Evolutionary conservation across 164 flowering plant genomes (phyloP), one percentile per base, ranked within the genome.

Genomic region (Vitis vinifera): DNA sequence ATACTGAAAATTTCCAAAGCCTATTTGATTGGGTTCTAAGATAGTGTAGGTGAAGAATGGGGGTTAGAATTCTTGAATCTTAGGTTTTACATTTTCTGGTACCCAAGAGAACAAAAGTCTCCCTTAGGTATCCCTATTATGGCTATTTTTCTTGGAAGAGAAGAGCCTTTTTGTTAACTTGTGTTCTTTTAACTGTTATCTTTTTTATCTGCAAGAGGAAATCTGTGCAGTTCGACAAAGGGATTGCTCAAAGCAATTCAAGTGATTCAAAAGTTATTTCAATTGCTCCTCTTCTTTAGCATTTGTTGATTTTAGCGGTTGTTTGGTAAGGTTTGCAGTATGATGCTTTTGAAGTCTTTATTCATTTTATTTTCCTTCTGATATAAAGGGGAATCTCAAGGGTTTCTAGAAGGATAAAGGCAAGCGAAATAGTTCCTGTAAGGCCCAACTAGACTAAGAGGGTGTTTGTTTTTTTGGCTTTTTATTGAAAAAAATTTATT

Each of bases 391-490:
- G 10, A 70, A 16, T 71, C 29, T 64, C 55, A 73, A 78, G 63
- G 72, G 67, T 69, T 62, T 65, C 70, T 81, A 71, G 73, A 78
- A 75, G 47, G 59, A 53, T 51, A 86, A 73, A 69, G 71, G 69
- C 75, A 81, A 78, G 57, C n/a, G 1, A 53, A 72, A 52, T 15
- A 72, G 27, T 62, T 69, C 84, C 50, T 82, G 90, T 86, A 77
- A 75, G 85, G 15, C 12, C 71, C 16, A 62, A 47, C 3, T 13
- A 8, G 3, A 50, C 59, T 23, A 19, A 19, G 19, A 19, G 19
- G 19, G 19, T 19, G 1, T 19, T 19, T 19, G 19, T 0, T 19
- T 19, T 19, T 19, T 19, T 19, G 19, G 19, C 19, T 19, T 19
- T 19, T 19, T 19, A 19, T 1, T 19, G 19, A 19, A 19, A 19